Evolutionary conservation across 257 asterid species (phyloP), one percentile per base, ranked within the genome.

Genomic region (Parsonsia alboflavescens): DNA sequence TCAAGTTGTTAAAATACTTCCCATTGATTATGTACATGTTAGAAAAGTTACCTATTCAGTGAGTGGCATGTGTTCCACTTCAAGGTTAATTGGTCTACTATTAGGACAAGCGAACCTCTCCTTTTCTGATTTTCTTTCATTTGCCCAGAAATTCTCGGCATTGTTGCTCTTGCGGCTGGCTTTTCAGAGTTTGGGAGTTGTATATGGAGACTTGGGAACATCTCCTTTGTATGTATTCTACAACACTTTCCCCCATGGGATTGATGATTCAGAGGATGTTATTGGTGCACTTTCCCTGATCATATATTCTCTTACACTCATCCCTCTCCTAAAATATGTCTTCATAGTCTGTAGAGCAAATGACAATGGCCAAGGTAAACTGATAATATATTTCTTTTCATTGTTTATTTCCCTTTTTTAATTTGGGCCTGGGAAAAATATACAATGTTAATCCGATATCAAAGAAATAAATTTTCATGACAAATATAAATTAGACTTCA

Each of bases 271-370:
- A 0, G 96, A 96, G 79, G 99, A 96, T 81, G 80, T 93, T 67
- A 80, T 93, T 49, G 99, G 99, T 0, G 98, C 98, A 76, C 96
- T 96, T 68, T 96, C 99, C 10, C 82, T 91, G 84, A 96, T 96
- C 73, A 93, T 96, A 75, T 96, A 96, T 82, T 96, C 99, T 46
- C 92, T 96, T 39, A 91, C 99, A 3, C 88, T 96, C n/a, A 88
- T 92, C 79, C 98, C 99, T 44, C 96, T 96, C 80, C 96, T 96
- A 80, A 96, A 96, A 84, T 96, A 96, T 65, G 98, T 96, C 46
- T 93, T 96, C 83, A 89, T 96, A 41, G 99, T 96, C n/a, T 96
- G 99, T 80, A 78, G 90, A 89, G 99, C 99, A 26, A 94, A 88
- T 41, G 98, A 94, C 90, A 94, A 85, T 73, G 98, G 98, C 70